Base-by-base conservation (phyloP, 2,329 filamentous ascomycete species). In the Beauveria caledonica region DNA sequence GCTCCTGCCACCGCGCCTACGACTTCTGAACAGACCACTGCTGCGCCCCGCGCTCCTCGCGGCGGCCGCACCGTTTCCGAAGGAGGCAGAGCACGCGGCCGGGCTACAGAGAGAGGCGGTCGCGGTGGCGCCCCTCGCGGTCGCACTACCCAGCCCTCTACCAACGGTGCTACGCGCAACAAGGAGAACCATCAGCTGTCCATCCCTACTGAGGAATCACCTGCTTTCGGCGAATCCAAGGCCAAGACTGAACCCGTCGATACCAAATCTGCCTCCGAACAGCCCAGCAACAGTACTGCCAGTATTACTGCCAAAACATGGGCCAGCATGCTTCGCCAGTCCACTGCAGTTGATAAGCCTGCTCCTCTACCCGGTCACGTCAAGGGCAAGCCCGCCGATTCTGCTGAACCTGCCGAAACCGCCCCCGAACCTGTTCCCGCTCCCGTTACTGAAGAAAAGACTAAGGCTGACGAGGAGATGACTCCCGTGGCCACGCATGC, bases 281-380 rank as follows among this genome's bases (percentile, higher is more conserved):
- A 74, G 23, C 67, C 74, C 58, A 69, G 76, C 58, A 70, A 75
- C 60, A 70, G 73, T 46, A 71, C 72, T 62, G 54, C 19, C 9
- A 10, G 29, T 40, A 10, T 27, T 10, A 71, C 72, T 60, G 71
- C 72, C 60, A 86, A 86, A 77, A 87, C 84, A 27, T 92, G 88
- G 88, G 88, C 88, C 42, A 89, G 87, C 74, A 87, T 92, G 80
- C 83, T 91, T 64, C 83, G 82, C 68, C 78, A 83, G 71, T 78
- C 86, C 40, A 78, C 81, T 48, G 74, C 71, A 49, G 80, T 79
- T 46, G 40, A 36, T 11, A 88, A 87, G 76, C 77, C 81, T 45
- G 76, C 80, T 42, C 80, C 84, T 73, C 15, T 42, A 9, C 75
- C 78, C 52, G 80, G 79, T 70, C 77, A 82, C 73, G n/a, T 72